phyloP scores from a whole-genome alignment of 1,139 yeast species.

The Blastobotrys indianensis region DNA sequence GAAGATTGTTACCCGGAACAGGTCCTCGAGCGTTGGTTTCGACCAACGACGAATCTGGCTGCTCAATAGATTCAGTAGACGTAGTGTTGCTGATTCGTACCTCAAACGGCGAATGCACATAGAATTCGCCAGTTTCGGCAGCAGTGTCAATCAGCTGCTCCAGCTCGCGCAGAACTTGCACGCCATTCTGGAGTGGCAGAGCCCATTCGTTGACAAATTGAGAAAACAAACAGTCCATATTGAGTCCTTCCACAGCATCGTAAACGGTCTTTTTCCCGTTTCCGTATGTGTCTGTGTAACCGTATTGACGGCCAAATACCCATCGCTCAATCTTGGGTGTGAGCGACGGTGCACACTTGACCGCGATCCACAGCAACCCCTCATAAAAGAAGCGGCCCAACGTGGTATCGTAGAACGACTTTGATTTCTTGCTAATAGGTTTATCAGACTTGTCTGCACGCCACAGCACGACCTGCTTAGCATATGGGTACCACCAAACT shows the following conservation, averaged over 20 bases:
- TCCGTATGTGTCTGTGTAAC: conserved; percentile 56
- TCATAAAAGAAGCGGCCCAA: conserved; percentile 78
- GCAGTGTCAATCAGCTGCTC: conserved; percentile 59
- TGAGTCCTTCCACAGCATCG: conserved; percentile 69
- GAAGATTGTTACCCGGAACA: conserved; percentile 71
- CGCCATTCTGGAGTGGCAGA: conserved; percentile 74
- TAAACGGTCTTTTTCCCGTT: conserved; percentile 68
- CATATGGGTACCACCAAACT: conserved; percentile 97
- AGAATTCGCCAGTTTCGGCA: conserved; percentile 54
- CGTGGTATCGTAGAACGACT: conserved; percentile 80
- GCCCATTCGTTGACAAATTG: conserved; percentile 98
- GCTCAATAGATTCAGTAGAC: conserved; percentile 28
- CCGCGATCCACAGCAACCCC: conserved; percentile 71
- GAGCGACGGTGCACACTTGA: conserved; percentile 60
- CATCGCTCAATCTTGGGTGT: conserved; percentile 83
- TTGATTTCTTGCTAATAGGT: conserved; percentile 63
- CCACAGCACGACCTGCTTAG: conserved; percentile 83
- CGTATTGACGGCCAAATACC: conserved; percentile 77
- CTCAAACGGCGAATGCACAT: conserved; percentile 93
- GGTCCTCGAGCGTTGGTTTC: conserved; percentile 47
- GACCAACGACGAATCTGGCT: conserved; percentile 11
- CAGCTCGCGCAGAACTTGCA: conserved; percentile 59
- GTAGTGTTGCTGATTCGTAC: conserved; percentile 90
- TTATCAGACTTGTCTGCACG: conserved; percentile 66
- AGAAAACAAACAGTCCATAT: conserved; percentile 91